A percentile compares a stretch with the other conserved stretches of the same genome.
Conservation (phyloP, 352 stramenopile species). For the Pythium biforme region DNA sequence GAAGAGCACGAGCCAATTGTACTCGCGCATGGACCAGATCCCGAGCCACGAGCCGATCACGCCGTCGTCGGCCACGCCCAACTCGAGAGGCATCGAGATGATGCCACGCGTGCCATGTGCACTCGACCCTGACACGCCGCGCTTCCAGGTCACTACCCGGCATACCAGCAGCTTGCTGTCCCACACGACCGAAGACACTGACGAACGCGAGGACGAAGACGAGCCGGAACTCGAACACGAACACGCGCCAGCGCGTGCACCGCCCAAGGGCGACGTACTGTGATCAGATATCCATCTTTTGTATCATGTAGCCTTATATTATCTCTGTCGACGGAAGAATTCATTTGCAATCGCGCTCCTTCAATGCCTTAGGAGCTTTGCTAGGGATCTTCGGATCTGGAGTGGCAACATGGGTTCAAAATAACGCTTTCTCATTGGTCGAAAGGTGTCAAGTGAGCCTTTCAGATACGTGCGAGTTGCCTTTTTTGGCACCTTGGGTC, state of each 20-base stretch:
- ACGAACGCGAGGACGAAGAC: conserved; percentile 9
- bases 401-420: background rate
- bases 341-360: too few species aligned
- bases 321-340: too few species aligned
- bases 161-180: conserved; percentile 1
- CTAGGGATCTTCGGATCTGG: background rate
- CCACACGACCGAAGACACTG: conserved; percentile 12
- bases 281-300: background rate
- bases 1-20: conserved; percentile 57
- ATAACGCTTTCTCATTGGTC: background rate
- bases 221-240: conserved; percentile 7
- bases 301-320: background rate
- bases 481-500: too few species aligned
- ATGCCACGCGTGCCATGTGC: conserved; percentile 58
- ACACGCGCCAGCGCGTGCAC: background rate
- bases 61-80: conserved; percentile 44
- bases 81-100: conserved; percentile 46
- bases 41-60: conserved; percentile 62
- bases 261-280: background rate
- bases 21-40: conserved; percentile 80
- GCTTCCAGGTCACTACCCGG: background rate
- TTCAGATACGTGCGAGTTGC: background rate
- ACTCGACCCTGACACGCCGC: conserved; percentile 33
- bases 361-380: too few species aligned
- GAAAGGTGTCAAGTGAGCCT: background rate